Base-by-base conservation (phyloP, 306 rosid genomes). In the Alnus rubra region DNA sequence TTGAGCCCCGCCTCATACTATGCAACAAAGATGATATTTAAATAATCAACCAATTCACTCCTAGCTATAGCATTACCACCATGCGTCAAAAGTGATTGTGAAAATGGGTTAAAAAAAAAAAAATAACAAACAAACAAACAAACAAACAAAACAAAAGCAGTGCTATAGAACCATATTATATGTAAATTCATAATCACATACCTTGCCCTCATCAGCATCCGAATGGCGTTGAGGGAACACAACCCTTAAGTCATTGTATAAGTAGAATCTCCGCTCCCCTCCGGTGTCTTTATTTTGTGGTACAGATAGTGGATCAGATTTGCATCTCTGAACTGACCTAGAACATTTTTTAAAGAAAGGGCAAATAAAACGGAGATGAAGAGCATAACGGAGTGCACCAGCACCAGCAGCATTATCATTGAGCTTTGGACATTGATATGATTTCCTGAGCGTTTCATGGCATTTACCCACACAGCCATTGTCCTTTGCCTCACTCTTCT, bases 181-280 rank as follows among this genome's bases (percentile, higher is more conserved):
- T 50, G 60, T 13, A 30, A 19, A 74, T 13, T 19, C 23, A 42
- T 62, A 53, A 72, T 33, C 51, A 39, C 88, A 74, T 93, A 96
- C 99, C 99, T 96, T 93, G 84, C 99, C 99, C 89, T 96, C 99
- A 54, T 96, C 99, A 23, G 97, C 84, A 72, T 96, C 99, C 2
- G 98, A 83, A 87, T 93, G 98, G 72, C 99, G 97, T 71, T 96
- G 99, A 56, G 99, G 99, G 75, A 96, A 96, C 82, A 96, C 99
- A 45, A 87, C 99, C 88, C 89, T 84, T 80, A 96, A 35, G 84
- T 93, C 99, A 75, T 96, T 93, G 87, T 89, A 96, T 19, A 96
- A 81, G 82, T 91, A 96, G 86, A 96, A 93, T 84, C 90, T 96
- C 67, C 98, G 89, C 45, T 91, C 94, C 30, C 87, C 90, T 19